Evolutionary conservation across 345 rosid genomes (phyloP).

Genomic region (Streptanthus diversifolius): DNA sequence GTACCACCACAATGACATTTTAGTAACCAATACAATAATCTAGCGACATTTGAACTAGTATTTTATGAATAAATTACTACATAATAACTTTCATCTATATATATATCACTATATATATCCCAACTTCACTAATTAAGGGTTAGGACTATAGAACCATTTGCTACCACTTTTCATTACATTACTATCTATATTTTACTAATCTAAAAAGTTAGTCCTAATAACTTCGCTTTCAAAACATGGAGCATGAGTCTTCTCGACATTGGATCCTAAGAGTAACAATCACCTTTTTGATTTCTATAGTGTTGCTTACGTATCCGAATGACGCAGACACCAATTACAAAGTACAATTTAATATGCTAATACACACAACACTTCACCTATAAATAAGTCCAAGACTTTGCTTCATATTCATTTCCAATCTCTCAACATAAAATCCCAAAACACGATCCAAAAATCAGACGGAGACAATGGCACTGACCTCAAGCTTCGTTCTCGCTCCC

Average conservation of each 20-base stretch:
- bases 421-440: not conserved
- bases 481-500: slow-evolving; percentile 43
- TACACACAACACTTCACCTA: not conserved
- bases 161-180: not conserved
- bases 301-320: not conserved
- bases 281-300: not conserved
- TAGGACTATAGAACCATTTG: not conserved
- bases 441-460: not conserved
- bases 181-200: not conserved
- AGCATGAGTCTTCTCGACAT: not conserved
- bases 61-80: not conserved
- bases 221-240: not conserved
- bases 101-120: not conserved
- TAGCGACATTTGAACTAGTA: not conserved
- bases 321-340: not conserved
- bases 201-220: not conserved
- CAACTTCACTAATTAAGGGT: not conserved
- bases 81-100: too few relatives aligned
- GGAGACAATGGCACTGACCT: slow-evolving; percentile 46
- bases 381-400: not conserved
- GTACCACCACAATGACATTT: not conserved
- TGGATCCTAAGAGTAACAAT: not conserved
- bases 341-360: not conserved
- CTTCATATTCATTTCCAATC: not conserved
- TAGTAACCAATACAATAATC: not conserved